Evolutionary conservation across 208 protist species (phyloP).

Genomic region (Leptomonas pyrrhocoris): DNA sequence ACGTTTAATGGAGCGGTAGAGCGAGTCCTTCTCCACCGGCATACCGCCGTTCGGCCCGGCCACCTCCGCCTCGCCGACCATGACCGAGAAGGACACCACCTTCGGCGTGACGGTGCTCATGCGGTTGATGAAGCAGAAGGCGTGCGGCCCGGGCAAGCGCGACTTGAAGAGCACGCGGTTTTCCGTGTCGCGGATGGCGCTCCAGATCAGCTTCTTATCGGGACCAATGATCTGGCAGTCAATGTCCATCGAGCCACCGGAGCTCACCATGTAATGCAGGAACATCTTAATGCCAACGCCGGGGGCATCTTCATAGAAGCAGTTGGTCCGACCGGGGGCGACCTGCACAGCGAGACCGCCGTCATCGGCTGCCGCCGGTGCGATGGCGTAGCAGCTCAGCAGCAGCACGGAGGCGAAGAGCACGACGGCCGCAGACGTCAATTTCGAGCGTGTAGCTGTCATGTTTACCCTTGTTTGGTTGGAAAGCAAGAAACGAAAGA

Average conservation of each 20-base stretch:
- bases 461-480: neutral
- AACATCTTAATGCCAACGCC: slow-evolving; percentile 59
- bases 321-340: slow-evolving; percentile 51
- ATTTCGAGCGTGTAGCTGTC: neutral
- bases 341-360: slow-evolving; percentile 61
- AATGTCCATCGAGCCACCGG: slow-evolving; percentile 85
- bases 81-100: slow-evolving; percentile 78
- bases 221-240: slow-evolving; percentile 56
- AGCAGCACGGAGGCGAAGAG: slow-evolving; percentile 32
- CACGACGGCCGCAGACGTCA: neutral
- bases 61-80: slow-evolving; percentile 39
- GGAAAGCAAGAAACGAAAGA: slow-evolving; percentile 19
- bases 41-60: slow-evolving; percentile 1
- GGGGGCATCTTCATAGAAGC: slow-evolving; percentile 80
- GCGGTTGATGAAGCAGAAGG: slow-evolving; percentile 89
- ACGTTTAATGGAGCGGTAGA: slow-evolving; percentile 64
- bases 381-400: slow-evolving; percentile 10
- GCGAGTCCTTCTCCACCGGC: slow-evolving; percentile 38
- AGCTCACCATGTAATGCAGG: slow-evolving; percentile 79
- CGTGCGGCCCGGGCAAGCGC: slow-evolving; percentile 50
- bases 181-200: slow-evolving; percentile 49
- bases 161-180: slow-evolving; percentile 86
- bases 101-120: slow-evolving; percentile 87
- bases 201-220: slow-evolving; percentile 65
- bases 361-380: slow-evolving; percentile 41